phyloP scores from a whole-genome alignment of 768 basidiomycete species.

The Russula brevipes region DNA sequence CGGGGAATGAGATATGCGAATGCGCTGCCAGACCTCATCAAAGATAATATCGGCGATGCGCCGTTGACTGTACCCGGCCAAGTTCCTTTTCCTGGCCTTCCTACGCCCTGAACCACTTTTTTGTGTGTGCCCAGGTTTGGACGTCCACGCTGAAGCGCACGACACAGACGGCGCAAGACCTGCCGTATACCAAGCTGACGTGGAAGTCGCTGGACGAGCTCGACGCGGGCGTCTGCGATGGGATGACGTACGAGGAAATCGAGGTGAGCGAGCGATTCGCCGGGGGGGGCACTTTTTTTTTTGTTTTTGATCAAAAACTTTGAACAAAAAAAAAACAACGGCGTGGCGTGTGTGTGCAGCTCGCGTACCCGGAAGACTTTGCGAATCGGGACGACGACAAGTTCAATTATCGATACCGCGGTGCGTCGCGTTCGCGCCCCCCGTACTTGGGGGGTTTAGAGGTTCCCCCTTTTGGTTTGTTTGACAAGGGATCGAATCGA shows the following conservation, averaged over 20 bases:
- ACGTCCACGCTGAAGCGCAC: slow-evolving; percentile 95
- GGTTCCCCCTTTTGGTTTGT: background rate
- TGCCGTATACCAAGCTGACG: slow-evolving; percentile 87
- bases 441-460: too few species aligned
- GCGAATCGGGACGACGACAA: slow-evolving; percentile 98
- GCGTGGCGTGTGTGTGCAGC: slow-evolving; percentile 38
- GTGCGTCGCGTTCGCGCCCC: slow-evolving; percentile 28
- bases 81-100: background rate
- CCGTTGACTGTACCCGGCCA: slow-evolving; percentile 63
- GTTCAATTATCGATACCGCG: slow-evolving; percentile 97
- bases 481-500: background rate
- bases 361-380: slow-evolving; percentile 96
- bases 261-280: slow-evolving; percentile 49
- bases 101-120: background rate
- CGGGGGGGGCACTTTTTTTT: too few species aligned
- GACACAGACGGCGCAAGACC: slow-evolving; percentile 76
- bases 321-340: too few species aligned
- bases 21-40: slow-evolving; percentile 82
- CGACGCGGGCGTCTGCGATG: slow-evolving; percentile 98
- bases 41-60: slow-evolving; percentile 85
- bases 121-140: slow-evolving; percentile 70
- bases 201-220: slow-evolving; percentile 99
- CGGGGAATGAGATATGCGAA: slow-evolving; percentile 81
- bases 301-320: too few species aligned
- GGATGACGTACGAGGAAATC: slow-evolving; percentile 99